phyloP scores from a whole-genome alignment of 2,329 filamentous ascomycete genomes.

The Penicillium decumbens region DNA sequence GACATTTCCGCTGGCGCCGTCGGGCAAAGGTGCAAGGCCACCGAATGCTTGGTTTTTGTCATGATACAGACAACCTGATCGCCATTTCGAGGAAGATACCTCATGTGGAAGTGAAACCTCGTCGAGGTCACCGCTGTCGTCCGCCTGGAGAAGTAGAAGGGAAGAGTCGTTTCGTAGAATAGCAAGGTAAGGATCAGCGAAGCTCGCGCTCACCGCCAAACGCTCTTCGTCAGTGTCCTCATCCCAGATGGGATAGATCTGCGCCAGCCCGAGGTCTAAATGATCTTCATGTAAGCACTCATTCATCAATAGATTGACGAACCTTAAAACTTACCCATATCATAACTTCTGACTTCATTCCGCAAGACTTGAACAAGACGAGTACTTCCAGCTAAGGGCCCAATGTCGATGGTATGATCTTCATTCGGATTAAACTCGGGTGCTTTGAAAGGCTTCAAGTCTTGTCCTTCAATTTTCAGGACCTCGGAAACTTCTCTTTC shows the following conservation, averaged over 20 bases:
- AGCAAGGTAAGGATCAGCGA: slow-evolving; percentile 79
- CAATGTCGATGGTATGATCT: slow-evolving; percentile 79
- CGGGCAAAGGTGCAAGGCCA: slow-evolving; percentile 19
- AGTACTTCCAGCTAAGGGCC: slow-evolving; percentile 72
- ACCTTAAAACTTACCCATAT: slow-evolving; percentile 63
- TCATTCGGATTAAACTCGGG: slow-evolving; percentile 91
- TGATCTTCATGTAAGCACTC: slow-evolving; percentile 6
- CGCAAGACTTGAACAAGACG: slow-evolving; percentile 83
- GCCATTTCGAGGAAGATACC: slow-evolving; percentile 64
- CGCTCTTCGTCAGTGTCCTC: slow-evolving; percentile 77
- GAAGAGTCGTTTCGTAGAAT: slow-evolving; percentile 80
- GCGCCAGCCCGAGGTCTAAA: slow-evolving; percentile 74
- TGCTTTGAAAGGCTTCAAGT: slow-evolving; percentile 69
- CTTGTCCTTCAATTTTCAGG: slow-evolving; percentile 67
- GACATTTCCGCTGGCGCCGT: slow-evolving; percentile 46
- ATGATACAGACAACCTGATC: slow-evolving; percentile 77
- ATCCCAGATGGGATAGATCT: slow-evolving; percentile 89
- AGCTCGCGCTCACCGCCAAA: slow-evolving; percentile 71
- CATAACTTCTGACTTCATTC: slow-evolving; percentile 83
- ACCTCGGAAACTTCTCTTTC: slow-evolving; percentile 74
- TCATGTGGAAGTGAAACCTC: slow-evolving; percentile 65
- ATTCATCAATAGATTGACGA: slow-evolving; percentile 1
- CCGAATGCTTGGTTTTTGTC: slow-evolving; percentile 58
- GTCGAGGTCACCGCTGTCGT: slow-evolving; percentile 77
- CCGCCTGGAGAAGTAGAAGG: slow-evolving; percentile 72